Evolutionary conservation across 2,329 filamentous ascomycete genomes (phyloP), one percentile per base, ranked within the genome.

Genomic region (Fusarium anthophilum): DNA sequence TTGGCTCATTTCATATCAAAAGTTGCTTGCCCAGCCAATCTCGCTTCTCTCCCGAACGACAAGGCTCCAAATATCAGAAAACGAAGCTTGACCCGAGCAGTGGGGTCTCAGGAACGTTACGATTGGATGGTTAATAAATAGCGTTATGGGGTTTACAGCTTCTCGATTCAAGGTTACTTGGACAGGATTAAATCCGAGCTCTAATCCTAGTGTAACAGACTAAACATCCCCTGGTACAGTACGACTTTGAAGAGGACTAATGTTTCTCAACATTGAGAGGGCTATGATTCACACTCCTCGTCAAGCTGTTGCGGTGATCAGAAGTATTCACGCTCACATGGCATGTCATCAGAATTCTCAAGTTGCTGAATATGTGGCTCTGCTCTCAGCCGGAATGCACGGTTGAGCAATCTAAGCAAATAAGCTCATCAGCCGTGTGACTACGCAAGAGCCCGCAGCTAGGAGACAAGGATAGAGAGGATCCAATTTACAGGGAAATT

Each of bases 401-500:
- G 57, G 60, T 57, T 18, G 45, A 57, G 63, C 35, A 69, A 72
- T 70, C 58, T 65, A 54, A 54, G 51, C 30, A 73, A 75, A 66
- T 74, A 74, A 73, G 63, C 72, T 75, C 72, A 72, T 63, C 59
- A 74, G 56, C 56, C 69, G 57, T 35, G 51, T 59, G 72, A 48
- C 63, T 65, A 69, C 51, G 30, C 59, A 61, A 65, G 50, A 69
- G 37, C 41, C 69, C 56, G 50, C 53, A 50, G 20, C 51, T 69
- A 65, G 54, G 37, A 24, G 28, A 47, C 72, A 63, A 60, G 68
- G 57, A 35, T 50, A 41, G n/a, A 28, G 54, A 62, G 50, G 62
- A 44, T 48, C 72, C 57, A 75, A 69, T 75, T 73, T 74, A 55
- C 69, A 73, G 65, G 44, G 63, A 74, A 63, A 74, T 74, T 74